phyloP scores from a whole-genome alignment of 192 early-diverging fungal genomes.

The Linderina pennispora region DNA sequence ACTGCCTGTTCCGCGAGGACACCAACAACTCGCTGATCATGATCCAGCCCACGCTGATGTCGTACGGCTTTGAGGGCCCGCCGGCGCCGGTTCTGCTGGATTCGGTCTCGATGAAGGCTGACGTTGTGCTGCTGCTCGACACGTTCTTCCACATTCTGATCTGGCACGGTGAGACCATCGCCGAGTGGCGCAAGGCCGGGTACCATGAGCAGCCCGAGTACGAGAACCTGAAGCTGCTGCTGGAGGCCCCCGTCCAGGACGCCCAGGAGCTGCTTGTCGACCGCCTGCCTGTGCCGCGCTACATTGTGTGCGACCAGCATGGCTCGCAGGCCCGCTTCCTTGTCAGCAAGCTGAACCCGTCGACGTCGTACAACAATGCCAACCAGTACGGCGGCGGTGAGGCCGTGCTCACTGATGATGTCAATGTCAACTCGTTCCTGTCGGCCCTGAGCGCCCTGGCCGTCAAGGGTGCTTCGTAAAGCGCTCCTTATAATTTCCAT shows the following conservation, averaged over 20 bases:
- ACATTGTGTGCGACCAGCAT: constrained; percentile 94
- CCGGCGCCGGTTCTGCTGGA: constrained; percentile 92
- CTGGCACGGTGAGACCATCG: constrained; percentile 97
- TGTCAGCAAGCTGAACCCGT: constrained; percentile 96
- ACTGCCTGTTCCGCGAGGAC: constrained; percentile 92
- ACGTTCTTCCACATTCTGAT: constrained; percentile 99
- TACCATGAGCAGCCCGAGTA: constrained; percentile 96
- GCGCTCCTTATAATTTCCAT: too few species aligned
- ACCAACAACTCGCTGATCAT: constrained; percentile 96
- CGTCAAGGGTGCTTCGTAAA: constrained; percentile 41
- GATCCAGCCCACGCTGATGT: constrained; percentile 97
- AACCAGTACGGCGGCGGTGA: constrained; percentile 72
- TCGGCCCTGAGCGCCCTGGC: constrained; percentile 60
- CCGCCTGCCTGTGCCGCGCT: constrained; percentile 96
- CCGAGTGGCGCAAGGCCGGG: constrained; percentile 91
- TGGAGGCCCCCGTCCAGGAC: constrained; percentile 86
- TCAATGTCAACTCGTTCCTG: constrained; percentile 96
- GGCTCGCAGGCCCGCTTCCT: constrained; percentile 98
- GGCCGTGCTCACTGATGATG: constrained; percentile 97
- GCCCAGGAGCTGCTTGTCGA: constrained; percentile 92
- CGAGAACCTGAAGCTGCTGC: constrained; percentile 86
- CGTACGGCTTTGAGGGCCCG: constrained; percentile 79
- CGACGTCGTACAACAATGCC: constrained; percentile 83
- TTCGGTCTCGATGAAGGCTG: constrained; percentile 96
- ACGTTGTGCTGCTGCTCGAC: constrained; percentile 88